Conservation (phyloP, 495 filamentous ascomycete genomes). For the Xylaria intraflava region DNA sequence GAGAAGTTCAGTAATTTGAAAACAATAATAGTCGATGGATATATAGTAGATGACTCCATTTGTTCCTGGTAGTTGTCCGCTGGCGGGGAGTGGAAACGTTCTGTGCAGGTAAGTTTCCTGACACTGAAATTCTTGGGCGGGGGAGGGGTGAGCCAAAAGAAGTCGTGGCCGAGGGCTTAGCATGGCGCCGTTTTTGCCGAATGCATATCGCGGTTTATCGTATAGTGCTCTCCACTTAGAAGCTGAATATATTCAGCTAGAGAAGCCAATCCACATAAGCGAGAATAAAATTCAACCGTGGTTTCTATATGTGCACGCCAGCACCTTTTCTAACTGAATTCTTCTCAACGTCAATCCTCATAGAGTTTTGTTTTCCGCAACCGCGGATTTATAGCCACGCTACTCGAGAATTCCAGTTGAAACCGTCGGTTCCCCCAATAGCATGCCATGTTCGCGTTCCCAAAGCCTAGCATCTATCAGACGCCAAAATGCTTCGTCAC, state of each 20-base stretch:
- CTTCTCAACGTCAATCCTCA: neutral
- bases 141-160: conserved; percentile 12
- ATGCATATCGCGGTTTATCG: neutral
- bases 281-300: neutral
- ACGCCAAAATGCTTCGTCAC: conserved; percentile 72
- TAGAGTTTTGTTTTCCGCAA: too few relatives aligned
- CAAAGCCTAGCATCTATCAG: conserved; percentile 47
- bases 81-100: neutral
- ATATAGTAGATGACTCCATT: neutral
- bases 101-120: conserved; percentile 3
- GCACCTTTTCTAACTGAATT: conserved; percentile 7
- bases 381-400: neutral
- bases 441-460: conserved; percentile 53
- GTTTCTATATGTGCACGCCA: neutral
- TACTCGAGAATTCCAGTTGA: neutral
- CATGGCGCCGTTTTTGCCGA: conserved; percentile 7
- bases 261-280: neutral
- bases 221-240: neutral
- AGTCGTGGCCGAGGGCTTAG: conserved; percentile 13
- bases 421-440: neutral
- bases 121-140: neutral
- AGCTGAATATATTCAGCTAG: neutral
- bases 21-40: neutral
- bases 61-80: neutral
- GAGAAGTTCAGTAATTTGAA: neutral